These are phyloP conservation scores for Solanum peruvianum DNA, from an alignment of 257 asterid genomes.

Conservation along the genomic window DNA sequence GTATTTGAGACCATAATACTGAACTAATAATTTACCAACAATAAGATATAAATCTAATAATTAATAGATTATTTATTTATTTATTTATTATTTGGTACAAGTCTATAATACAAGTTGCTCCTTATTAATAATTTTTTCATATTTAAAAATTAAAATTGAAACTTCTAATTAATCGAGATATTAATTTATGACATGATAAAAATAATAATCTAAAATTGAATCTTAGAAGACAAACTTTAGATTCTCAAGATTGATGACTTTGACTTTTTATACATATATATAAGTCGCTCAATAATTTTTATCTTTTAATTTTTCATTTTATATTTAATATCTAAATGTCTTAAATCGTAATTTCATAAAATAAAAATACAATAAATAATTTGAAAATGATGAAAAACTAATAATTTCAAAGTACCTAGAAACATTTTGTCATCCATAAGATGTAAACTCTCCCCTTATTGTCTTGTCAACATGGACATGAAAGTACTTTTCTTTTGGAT, in stretches of 20 bases:
- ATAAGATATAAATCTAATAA: neutral
- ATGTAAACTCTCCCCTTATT: neutral
- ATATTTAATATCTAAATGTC: too few species aligned
- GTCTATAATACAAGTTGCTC: too few species aligned
- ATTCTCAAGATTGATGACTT: neutral
- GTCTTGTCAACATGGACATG: neutral
- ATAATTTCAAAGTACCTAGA: too few species aligned
- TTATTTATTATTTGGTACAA: too few species aligned
- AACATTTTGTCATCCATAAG: neutral
- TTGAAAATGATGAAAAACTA: too few species aligned
- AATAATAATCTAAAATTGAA: neutral
- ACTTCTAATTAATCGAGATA: too few species aligned
- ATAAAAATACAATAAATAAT: too few species aligned
- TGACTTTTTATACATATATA: neutral
- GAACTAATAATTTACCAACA: neutral
- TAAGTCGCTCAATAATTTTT: neutral
- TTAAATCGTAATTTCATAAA: too few species aligned
- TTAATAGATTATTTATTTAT: neutral
- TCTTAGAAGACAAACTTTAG: neutral
- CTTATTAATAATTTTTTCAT: too few species aligned
- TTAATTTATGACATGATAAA: neutral
- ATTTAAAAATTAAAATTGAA: fast-evolving
- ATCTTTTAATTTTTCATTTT: neutral
- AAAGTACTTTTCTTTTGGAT: too few species aligned
- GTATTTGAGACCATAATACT: neutral